These are phyloP conservation scores for Citrus inodora DNA, from an alignment of 345 rosid species.

Conservation along the genomic window DNA sequence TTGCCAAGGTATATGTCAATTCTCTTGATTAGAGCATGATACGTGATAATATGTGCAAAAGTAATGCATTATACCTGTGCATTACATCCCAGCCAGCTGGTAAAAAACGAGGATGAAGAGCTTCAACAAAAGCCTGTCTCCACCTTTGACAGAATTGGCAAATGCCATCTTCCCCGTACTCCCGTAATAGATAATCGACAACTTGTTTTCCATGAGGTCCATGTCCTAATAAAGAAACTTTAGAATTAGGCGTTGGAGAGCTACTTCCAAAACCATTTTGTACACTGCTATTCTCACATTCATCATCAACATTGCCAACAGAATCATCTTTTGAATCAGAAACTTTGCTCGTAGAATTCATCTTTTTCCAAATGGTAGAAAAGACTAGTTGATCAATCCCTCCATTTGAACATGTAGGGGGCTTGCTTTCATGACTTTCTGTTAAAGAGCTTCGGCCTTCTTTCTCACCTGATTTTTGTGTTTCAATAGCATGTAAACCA, in stretches of 20 bases:
- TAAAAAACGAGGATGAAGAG: constrained; percentile 71
- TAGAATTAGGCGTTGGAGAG: constrained; percentile 46
- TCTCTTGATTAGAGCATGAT: background rate
- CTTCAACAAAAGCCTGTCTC: constrained; percentile 90
- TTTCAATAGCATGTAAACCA: constrained; percentile 12
- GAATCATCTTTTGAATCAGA: constrained; percentile 22
- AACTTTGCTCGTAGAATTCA: constrained; percentile 23
- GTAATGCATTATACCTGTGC: constrained; percentile 53
- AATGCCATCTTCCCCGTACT: constrained; percentile 75
- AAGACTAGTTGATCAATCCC: constrained; percentile 13
- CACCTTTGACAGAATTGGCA: constrained; percentile 79
- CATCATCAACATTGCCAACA: constrained; percentile 28
- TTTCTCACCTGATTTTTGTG: constrained; percentile 9
- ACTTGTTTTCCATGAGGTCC: constrained; percentile 95
- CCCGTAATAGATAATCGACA: constrained; percentile 59
- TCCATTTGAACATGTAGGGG: constrained; percentile 12
- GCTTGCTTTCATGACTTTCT: constrained; percentile 19
- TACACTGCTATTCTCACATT: constrained; percentile 6
- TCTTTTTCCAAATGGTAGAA: constrained; percentile 11
- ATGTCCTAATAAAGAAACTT: constrained; percentile 83
- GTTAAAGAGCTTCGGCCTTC: constrained; percentile 15
- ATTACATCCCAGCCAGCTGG: constrained; percentile 89
- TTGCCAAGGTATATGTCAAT: background rate
- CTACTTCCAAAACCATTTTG: constrained; percentile 28
- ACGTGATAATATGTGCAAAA: background rate